Evolutionary conservation across 805 yeast species (phyloP).

Genomic region (Kockiozyma suomiensis): DNA sequence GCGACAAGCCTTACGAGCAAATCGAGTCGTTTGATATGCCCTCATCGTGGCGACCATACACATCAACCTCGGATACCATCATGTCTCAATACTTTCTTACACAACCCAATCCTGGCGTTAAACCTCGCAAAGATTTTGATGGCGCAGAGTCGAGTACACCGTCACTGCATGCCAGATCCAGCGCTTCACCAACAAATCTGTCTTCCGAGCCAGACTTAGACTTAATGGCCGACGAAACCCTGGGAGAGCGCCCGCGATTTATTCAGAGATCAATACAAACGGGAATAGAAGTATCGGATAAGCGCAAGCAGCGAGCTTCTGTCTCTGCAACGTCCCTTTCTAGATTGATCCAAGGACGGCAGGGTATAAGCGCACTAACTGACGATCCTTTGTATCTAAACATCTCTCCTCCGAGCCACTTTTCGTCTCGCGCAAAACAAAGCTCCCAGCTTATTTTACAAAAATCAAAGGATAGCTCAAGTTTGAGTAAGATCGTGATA

Average conservation of each 20-base stretch:
- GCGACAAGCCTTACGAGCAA: not conserved
- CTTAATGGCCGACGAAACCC: not conserved
- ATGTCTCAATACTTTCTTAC: not conserved
- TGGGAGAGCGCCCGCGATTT: not conserved
- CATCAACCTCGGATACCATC: not conserved
- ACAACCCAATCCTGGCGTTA: not conserved
- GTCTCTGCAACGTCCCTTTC: slow-evolving; percentile 3
- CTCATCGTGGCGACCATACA: not conserved
- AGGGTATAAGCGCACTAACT: not conserved
- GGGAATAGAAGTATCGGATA: not conserved
- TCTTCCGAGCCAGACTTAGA: not conserved
- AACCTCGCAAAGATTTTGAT: not conserved
- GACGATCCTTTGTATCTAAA: not conserved
- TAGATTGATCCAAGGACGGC: slow-evolving; percentile 11
- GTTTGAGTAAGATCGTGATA: not conserved
- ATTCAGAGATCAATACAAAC: not conserved
- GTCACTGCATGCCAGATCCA: not conserved
- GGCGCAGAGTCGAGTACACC: not conserved
- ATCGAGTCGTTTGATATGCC: not conserved
- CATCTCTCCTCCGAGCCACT: too few relatives aligned
- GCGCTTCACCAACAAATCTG: not conserved
- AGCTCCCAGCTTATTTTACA: not conserved
- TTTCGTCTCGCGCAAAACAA: not conserved
- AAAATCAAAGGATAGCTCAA: not conserved
- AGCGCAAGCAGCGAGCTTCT: not conserved